A percentile compares a stretch with the other conserved stretches of the same genome.
phyloP scores from a whole-genome alignment of 1,139 yeast genomes.

The Meyerozyma athensensis region DNA sequence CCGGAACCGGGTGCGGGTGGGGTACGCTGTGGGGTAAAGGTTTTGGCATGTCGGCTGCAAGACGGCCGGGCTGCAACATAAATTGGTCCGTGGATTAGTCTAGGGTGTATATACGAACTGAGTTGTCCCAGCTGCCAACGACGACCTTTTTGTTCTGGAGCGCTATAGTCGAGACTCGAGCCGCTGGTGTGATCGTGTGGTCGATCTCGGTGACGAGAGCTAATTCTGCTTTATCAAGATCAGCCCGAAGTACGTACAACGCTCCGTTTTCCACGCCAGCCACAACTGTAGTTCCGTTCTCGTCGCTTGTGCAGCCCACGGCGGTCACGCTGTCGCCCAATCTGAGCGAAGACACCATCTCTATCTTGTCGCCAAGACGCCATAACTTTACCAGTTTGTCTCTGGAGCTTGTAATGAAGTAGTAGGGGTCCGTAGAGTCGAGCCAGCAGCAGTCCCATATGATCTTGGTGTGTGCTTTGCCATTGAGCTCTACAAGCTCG shows the following conservation, averaged over 20 bases:
- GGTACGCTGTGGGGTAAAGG: no score
- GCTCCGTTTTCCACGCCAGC: constrained; percentile 70
- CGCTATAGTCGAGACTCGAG: constrained; percentile 52
- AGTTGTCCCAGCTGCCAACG: constrained; percentile 65
- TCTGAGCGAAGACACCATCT: constrained; percentile 30
- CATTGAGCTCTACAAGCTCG: constrained; percentile 39
- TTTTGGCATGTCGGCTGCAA: no score
- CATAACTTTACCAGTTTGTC: constrained; percentile 78
- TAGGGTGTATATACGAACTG: constrained; percentile 49
- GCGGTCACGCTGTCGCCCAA: constrained; percentile 66
- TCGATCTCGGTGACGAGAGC: constrained; percentile 27
- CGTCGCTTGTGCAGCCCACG: constrained; percentile 42
- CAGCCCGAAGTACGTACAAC: constrained; percentile 19
- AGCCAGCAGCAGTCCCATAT: constrained; percentile 96
- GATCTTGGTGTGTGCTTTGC: constrained; percentile 84
- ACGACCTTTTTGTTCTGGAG: constrained; percentile 40
- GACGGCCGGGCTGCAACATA: no score
- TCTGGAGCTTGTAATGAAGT: constrained; percentile 81
- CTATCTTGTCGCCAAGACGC: constrained; percentile 34
- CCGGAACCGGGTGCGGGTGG: no score
- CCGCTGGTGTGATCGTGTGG: constrained; percentile 49
- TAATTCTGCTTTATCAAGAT: constrained; percentile 28
- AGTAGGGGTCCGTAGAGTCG: constrained; percentile 30
- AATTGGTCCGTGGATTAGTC: no score
- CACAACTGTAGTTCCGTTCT: constrained; percentile 39